Percentiles rank a stretch among this genome's conserved stretches.
These are phyloP conservation scores for Ophiostoma pallidulum DNA, from an alignment of 2,329 filamentous ascomycete genomes.

Conservation along the genomic window DNA sequence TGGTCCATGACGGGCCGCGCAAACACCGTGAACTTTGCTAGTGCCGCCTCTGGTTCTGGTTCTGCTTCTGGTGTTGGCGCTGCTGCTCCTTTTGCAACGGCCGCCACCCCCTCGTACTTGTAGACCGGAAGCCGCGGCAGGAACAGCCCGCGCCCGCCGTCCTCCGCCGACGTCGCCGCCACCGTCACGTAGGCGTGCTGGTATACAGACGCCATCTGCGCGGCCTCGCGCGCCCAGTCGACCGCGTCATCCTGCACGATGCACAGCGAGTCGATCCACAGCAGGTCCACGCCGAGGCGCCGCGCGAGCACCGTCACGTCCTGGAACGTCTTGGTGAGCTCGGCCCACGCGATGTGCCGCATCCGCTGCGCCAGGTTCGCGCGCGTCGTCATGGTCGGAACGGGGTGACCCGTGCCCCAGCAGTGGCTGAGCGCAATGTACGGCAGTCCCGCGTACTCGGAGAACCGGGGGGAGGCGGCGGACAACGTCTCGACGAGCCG, in stretches of 20 bases:
- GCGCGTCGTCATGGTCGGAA: background rate
- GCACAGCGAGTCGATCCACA: conserved; percentile 5
- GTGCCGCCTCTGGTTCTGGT: too few relatives aligned
- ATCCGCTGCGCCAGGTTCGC: background rate
- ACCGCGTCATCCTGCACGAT: conserved; percentile 10
- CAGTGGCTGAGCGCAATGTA: background rate
- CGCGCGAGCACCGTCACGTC: background rate
- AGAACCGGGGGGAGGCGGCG: too few relatives aligned
- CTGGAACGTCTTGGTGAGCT: background rate
- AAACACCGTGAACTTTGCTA: background rate
- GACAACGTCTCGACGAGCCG: too few relatives aligned
- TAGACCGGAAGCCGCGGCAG: too few relatives aligned
- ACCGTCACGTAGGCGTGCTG: conserved; percentile 4
- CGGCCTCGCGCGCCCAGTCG: conserved; percentile 9
- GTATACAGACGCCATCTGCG: conserved; percentile 18
- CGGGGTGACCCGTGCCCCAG: background rate
- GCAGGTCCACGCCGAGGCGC: background rate
- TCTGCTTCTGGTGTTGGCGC: too few relatives aligned
- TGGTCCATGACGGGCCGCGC: background rate
- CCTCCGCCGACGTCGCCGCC: background rate
- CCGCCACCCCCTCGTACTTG: too few relatives aligned
- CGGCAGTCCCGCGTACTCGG: background rate
- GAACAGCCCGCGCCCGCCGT: background rate
- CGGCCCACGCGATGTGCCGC: background rate
- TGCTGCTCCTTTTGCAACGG: too few relatives aligned